Percentiles rank a stretch among this genome's conserved stretches.
These are phyloP conservation scores for Sporisorium iseilematis-ciliati DNA, from an alignment of 1,284 basidiomycete species.

Conservation along the genomic window DNA sequence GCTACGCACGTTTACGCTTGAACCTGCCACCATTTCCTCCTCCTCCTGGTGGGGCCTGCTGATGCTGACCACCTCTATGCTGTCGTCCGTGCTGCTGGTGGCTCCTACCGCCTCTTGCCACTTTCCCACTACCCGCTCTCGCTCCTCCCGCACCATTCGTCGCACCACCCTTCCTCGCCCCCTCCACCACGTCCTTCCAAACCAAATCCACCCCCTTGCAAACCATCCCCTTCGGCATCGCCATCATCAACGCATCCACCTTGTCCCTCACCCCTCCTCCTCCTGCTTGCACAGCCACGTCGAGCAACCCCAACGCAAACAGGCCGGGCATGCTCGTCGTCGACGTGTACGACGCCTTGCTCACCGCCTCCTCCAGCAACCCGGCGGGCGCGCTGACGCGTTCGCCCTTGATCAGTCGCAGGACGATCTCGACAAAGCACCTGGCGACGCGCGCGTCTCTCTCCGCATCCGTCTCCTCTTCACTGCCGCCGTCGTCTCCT, in stretches of 20 bases:
- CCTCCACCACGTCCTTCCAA: slow-evolving; percentile 28
- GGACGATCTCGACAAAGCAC: slow-evolving; percentile 21
- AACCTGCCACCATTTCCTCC: background rate
- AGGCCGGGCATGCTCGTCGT: slow-evolving; percentile 17
- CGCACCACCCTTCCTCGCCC: slow-evolving; percentile 5
- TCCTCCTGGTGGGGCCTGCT: no score
- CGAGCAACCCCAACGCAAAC: slow-evolving; percentile 26
- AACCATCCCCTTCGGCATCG: slow-evolving; percentile 16
- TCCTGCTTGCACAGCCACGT: slow-evolving; percentile 8
- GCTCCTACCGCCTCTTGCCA: background rate
- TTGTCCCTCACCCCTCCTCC: slow-evolving; percentile 1
- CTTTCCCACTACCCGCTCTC: background rate
- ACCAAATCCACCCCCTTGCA: slow-evolving; percentile 32
- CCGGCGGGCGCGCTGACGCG: background rate
- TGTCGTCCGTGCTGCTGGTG: slow-evolving; percentile 3
- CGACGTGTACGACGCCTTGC: slow-evolving; percentile 11
- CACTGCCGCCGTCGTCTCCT: background rate
- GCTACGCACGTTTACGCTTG: slow-evolving; percentile 20
- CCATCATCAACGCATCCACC: slow-evolving; percentile 26
- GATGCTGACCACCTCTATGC: background rate
- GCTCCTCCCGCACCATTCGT: background rate
- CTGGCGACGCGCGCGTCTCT: slow-evolving; percentile 14
- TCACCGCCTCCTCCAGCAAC: background rate
- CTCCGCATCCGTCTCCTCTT: slow-evolving; percentile 13
- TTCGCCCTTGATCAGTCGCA: slow-evolving; percentile 31